Conservation (phyloP, 2,329 filamentous ascomycete genomes). For the Cladosporium oxysporum region DNA sequence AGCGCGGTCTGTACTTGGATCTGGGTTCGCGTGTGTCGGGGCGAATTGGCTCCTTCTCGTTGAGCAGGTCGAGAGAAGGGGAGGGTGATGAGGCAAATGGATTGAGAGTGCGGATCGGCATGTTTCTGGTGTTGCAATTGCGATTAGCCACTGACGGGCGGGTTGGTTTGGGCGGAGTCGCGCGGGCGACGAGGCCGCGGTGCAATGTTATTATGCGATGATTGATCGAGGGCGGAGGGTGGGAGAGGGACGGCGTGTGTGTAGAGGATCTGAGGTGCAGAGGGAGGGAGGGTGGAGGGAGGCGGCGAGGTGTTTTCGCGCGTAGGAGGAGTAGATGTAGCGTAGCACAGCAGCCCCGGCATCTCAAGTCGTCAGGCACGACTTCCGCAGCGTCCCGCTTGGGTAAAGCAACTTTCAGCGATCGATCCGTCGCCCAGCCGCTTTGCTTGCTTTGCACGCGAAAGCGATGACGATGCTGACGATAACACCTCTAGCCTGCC, state of each 20-base stretch:
- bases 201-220: neutral
- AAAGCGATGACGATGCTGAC: constrained; percentile 4
- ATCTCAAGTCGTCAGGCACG: constrained; percentile 1
- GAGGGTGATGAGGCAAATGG: constrained; percentile 58
- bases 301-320: neutral
- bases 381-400: constrained; percentile 13
- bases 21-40: constrained; percentile 32
- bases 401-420: neutral
- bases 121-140: constrained; percentile 46
- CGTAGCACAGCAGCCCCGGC: neutral
- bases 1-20: constrained; percentile 29
- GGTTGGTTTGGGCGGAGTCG: neutral
- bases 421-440: constrained; percentile 3
- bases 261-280: neutral
- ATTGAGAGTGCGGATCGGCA: constrained; percentile 65
- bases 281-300: neutral
- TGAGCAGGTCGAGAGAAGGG: constrained; percentile 49
- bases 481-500: neutral
- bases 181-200: constrained; percentile 10
- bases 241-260: neutral
- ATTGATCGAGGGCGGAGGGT: neutral
- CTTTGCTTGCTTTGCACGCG: neutral
- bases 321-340: too few relatives aligned
- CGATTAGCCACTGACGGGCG: constrained; percentile 31
- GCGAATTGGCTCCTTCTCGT: constrained; percentile 53